Conservation (phyloP, 164 flowering plant species). For the Hamamelis virginiana region DNA sequence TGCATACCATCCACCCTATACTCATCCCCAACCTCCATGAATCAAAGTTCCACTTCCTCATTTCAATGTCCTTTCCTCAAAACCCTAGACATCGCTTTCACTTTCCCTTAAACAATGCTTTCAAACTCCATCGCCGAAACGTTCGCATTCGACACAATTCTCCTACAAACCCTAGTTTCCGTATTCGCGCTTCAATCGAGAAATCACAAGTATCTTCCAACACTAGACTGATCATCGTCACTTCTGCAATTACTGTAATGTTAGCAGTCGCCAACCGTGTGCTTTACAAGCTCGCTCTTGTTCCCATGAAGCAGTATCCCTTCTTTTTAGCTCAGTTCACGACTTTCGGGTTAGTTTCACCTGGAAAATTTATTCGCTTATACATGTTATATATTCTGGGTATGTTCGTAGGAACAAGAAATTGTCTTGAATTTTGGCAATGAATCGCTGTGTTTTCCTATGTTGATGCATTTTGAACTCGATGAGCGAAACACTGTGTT, state of each 20-base stretch:
- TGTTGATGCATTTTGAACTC: no score
- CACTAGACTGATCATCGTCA: constrained; percentile 24
- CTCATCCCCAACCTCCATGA: neutral
- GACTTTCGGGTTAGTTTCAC: constrained; percentile 61
- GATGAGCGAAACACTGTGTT: no score
- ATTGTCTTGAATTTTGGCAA: no score
- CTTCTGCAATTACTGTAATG: constrained; percentile 49
- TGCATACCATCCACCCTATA: neutral
- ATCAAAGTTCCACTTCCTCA: neutral
- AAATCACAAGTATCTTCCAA: neutral
- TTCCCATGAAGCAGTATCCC: constrained; percentile 85
- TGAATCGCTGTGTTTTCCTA: no score
- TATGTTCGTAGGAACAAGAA: no score
- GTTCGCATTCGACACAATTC: constrained; percentile 2
- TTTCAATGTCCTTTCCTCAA: constrained; percentile 10
- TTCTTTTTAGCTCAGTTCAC: constrained; percentile 85
- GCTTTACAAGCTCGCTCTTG: constrained; percentile 91
- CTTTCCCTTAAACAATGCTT: constrained; percentile 3
- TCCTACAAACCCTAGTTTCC: constrained; percentile 14
- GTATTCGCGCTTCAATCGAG: constrained; percentile 20
- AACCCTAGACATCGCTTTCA: constrained; percentile 6
- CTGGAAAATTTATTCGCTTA: no score
- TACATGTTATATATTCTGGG: no score
- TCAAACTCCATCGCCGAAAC: neutral
- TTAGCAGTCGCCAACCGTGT: constrained; percentile 80